Evolutionary conservation across 1,139 yeast genomes (phyloP), one percentile per base, ranked within the genome.

Genomic region (Candida frijolesensis): DNA sequence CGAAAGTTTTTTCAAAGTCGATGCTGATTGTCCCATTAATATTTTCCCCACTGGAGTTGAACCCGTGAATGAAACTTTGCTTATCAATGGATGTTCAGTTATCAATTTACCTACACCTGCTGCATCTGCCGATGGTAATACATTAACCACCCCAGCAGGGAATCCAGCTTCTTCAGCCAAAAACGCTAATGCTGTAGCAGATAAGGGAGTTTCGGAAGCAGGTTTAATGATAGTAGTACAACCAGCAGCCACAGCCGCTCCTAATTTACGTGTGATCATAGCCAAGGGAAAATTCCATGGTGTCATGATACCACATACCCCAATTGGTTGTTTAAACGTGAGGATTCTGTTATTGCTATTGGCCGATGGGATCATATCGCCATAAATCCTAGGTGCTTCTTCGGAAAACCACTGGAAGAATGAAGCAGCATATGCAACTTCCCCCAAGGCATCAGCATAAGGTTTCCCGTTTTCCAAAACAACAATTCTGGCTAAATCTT

Each of bases 261-360:
- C 97, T 46, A 88, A 79, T 67, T 92, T 92, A 60, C 98, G 79
- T 1, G 97, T 83, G 54, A 92, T 89, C 98, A 92, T 92, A 5
- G 97, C 96, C 48, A 87, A 77, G 15, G 98, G 98, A 72, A 92
- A 92, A 68, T 92, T 92, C 97, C 97, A 92, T 16, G 98, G 98
- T 4, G 97, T 89, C 59, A 92, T 76, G 53, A 92, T 83, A 29
- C 96, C 97, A 60, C 94, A 89, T 1, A 89, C 96, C 18, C 97
- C 97, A 48, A 92, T 79, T 14, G 96, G 96, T 65, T 87, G 91
- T 63, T 85, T 84, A 49, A 83, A 60, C 1, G 96, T 82, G 55
- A 83, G 69, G 43, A 87, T 86, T 60, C 91, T 78, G 63, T 78
- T 82, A 34, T 70, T 61, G 32, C 83, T 69, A 60, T 74, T 78